These are phyloP conservation scores for Hyphopichia burtonii DNA, from an alignment of 1,139 yeast species.

Conservation along the genomic window DNA sequence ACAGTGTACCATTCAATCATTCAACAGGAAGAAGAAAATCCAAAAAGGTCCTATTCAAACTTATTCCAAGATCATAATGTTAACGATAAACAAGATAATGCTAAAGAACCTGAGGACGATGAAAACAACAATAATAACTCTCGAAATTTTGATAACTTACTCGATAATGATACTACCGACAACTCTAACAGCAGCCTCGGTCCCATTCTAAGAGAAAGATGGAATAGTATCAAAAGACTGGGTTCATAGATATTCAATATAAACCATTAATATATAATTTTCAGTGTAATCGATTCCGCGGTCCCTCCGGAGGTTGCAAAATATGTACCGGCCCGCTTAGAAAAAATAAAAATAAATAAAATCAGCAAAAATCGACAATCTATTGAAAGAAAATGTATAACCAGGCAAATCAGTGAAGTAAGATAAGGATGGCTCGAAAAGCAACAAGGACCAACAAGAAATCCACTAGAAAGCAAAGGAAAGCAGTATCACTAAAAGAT, in stretches of 20 bases:
- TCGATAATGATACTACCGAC: conserved; percentile 15
- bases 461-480: background rate
- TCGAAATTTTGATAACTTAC: conserved; percentile 4
- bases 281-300: no score
- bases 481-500: no score
- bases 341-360: background rate
- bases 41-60: conserved; percentile 29
- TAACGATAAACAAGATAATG: background rate
- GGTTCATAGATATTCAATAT: background rate
- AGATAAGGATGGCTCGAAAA: conserved; percentile 1
- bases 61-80: conserved; percentile 25
- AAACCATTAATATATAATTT: no score
- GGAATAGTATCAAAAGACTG: conserved; percentile 13
- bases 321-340: no score
- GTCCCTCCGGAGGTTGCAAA: background rate
- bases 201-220: conserved; percentile 27
- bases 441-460: background rate
- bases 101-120: conserved; percentile 2
- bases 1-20: conserved; percentile 31
- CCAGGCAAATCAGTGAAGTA: no score
- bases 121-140: conserved; percentile 9
- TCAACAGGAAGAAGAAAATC: background rate
- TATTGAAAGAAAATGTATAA: no score
- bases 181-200: conserved; percentile 33
- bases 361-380: background rate